Base-by-base conservation (phyloP, 108 stramenopile genomes). In the Stephanodiscus triporus region DNA sequence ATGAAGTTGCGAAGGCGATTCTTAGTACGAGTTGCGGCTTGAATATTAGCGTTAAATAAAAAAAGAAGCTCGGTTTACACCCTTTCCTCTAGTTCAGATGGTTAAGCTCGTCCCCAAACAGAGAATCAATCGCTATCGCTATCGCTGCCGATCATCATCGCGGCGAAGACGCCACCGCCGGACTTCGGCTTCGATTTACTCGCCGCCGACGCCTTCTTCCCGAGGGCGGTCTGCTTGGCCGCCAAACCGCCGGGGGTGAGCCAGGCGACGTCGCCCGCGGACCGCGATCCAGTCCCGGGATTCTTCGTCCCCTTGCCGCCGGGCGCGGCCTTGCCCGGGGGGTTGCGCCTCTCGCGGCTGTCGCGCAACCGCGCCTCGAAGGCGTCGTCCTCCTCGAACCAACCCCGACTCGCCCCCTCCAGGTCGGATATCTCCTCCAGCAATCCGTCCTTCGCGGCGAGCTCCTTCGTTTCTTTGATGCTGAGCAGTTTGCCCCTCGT, bases 61-160 rank as follows among this genome's bases (percentile, higher is more conserved):
- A 40, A 40, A 40, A 40, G 40, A 9, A 40, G 40, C 40, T 40
- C 40, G 9, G 11, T 40, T 40, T 1, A 40, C 40, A 9, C 9
- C 9, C 11, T 9, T 11, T 40, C 40, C 8, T 11, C 1, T 9
- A 9, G n/a, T n/a, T n/a, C n/a, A n/a, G n/a, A 40, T 40, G 1
- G 9, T 40, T 40, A 5, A 40, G 40, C 1, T 9, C 40, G 9
- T 40, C 8, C 4, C 9, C 11, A 1, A 11, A 11, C 2, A 24
- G 19, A 11, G 30, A 24, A 17, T 80, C 72, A 86, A 63, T 92
- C 91, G 53, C 87, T 87, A 40, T 92, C 88, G 51, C 91, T 92
- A 57, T 92, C 86, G 36, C 68, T 69, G n/a, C 60, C 89, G 84
- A 88, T 89, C 91, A 92, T 89, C 87, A 88, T 88, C 11, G 91